phyloP scores from a whole-genome alignment of 2,329 filamentous ascomycete genomes.

The Pestalotiopsis sp. region DNA sequence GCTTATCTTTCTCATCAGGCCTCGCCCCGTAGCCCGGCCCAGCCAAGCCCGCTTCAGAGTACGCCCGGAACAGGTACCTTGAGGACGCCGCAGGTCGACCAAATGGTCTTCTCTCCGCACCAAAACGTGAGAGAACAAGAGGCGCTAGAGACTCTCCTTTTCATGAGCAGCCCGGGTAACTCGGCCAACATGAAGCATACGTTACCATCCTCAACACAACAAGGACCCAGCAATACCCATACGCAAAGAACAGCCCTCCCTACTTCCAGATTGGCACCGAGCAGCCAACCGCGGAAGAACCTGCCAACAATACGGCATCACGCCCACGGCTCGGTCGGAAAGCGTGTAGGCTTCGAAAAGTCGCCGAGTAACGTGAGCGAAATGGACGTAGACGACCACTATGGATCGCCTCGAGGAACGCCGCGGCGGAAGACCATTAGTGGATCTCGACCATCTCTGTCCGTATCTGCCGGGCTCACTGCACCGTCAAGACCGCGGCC shows the following conservation, averaged over 20 bases:
- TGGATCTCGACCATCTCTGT: slow-evolving; percentile 37
- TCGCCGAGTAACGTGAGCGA: slow-evolving; percentile 43
- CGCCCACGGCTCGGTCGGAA: slow-evolving; percentile 33
- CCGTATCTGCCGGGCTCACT: slow-evolving; percentile 52
- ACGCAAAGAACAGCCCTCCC: slow-evolving; percentile 45
- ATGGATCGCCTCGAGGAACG: slow-evolving; percentile 41
- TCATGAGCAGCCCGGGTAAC: slow-evolving; percentile 80
- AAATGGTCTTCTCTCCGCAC: slow-evolving; percentile 68
- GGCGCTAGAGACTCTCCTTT: slow-evolving; percentile 77
- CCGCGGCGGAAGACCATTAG: slow-evolving; percentile 48
- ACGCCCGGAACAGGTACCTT: slow-evolving; percentile 36
- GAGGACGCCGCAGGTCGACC: slow-evolving; percentile 45
- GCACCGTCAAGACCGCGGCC: slow-evolving; percentile 40
- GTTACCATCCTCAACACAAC: slow-evolving; percentile 46
- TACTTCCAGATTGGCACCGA: slow-evolving; percentile 35
- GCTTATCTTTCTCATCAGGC: slow-evolving; percentile 53
- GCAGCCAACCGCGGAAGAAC: slow-evolving; percentile 48
- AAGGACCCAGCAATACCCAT: slow-evolving; percentile 20
- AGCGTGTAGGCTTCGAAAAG: slow-evolving; percentile 52
- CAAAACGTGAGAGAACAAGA: slow-evolving; percentile 77
- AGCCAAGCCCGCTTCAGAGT: slow-evolving; percentile 43
- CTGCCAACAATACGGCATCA: slow-evolving; percentile 51
- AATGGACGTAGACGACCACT: slow-evolving; percentile 49
- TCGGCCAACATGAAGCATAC: slow-evolving; percentile 63
- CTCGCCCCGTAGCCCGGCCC: slow-evolving; percentile 43